Evolutionary conservation across 1,284 basidiomycete species (phyloP), one percentile per base, ranked within the genome.

Genomic region (Microbotryomycetes sp.): DNA sequence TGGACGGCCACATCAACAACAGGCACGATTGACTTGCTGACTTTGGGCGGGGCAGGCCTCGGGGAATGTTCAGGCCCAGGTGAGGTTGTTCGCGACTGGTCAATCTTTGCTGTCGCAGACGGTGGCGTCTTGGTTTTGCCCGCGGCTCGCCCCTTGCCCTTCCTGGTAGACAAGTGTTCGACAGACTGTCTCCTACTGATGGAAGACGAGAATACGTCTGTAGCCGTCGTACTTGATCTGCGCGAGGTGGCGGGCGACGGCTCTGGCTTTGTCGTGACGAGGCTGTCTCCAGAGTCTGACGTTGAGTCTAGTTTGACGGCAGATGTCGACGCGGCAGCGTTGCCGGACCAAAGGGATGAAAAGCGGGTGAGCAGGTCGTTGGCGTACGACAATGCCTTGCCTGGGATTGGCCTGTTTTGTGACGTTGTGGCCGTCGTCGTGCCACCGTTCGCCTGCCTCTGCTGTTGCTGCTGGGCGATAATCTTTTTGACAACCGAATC

Each of bases 401-500:
- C 47, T 23, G 6, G 15, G 27, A 23, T 26, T 29, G 18, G 23
- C 49, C 49, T 26, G 9, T n/a, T 18, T 23, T 28, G 23, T 26
- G 49, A 11, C 23, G 23, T 23, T 26, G 5, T 26, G 23, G 28
- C 27, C 49, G 23, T 23, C 49, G 18, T 51, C 49, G 27, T 11
- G 28, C 24, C 26, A 13, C 30, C 24, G 31, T 31, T 41, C 11
- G 23, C 28, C 23, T 9, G n/a, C 9, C 35, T n/a, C 24, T 30
- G 21, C 31, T 27, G 6, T 54, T 35, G 18, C 27, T 56, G 54
- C 18, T 52, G 52, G 27, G 31, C 9, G 48, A 55, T 30, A 24
- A 61, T 61, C 31, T 28, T 55, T 45, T 63, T 56, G 31, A 59
- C 29, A 27, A 58, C 54, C 30, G 16, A 56, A 35, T 59, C 47